These are phyloP conservation scores for Pleurotus citrinopileatus DNA, from an alignment of 768 basidiomycete species.

Conservation along the genomic window DNA sequence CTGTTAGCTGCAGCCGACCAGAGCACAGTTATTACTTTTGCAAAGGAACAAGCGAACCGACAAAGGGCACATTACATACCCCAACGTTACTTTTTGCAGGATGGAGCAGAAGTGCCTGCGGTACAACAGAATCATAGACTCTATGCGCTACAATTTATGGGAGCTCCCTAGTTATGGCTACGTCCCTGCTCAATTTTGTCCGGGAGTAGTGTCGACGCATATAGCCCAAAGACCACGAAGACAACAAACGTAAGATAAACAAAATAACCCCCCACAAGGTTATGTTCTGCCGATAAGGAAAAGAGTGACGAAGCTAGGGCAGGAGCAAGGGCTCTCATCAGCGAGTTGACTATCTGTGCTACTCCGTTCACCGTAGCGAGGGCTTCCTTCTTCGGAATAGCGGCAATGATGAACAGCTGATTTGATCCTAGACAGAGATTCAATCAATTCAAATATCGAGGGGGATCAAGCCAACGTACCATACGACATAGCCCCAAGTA, in stretches of 20 bases:
- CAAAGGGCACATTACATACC: too few relatives aligned
- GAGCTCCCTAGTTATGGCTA: not conserved
- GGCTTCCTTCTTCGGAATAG: constrained; percentile 33
- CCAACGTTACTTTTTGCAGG: too few relatives aligned
- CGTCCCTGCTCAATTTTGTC: constrained; percentile 1
- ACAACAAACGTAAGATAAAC: constrained; percentile 34
- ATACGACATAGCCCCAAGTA: constrained; percentile 29
- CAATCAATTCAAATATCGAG: not conserved
- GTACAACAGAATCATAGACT: too few relatives aligned
- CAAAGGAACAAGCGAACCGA: too few relatives aligned
- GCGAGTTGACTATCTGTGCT: constrained; percentile 49
- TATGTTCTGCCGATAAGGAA: constrained; percentile 43
- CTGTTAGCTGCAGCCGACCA: too few relatives aligned
- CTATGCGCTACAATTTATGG: not conserved
- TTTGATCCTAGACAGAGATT: constrained; percentile 36
- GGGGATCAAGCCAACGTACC: constrained; percentile 23
- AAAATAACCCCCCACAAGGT: constrained; percentile 44
- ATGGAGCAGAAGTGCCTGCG: too few relatives aligned
- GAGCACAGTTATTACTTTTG: too few relatives aligned
- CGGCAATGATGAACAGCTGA: constrained; percentile 43
- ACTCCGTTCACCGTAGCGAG: constrained; percentile 55
- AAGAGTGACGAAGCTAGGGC: constrained; percentile 55
- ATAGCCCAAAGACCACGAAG: not conserved
- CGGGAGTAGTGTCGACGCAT: not conserved
- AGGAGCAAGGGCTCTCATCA: constrained; percentile 50